Base-by-base conservation (phyloP, 148 eudicot genomes). In the Pharnaceum exiguum region DNA sequence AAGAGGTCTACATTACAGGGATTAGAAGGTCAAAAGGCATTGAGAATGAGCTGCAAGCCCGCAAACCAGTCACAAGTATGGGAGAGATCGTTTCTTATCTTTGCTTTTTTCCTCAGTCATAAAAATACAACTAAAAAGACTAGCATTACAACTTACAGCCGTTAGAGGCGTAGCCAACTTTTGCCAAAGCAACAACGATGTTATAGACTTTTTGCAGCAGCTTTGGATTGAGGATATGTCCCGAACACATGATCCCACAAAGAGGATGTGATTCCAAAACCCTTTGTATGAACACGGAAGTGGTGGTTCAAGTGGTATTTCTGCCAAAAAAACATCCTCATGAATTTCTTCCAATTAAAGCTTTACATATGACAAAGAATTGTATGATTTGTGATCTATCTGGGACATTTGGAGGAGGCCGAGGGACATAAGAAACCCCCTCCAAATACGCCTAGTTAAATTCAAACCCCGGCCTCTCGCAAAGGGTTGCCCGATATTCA, bases 221-320 rank as follows among this genome's bases (percentile, higher is more conserved):
- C 49, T 64, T 79, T 81, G 54, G 85, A 52, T 46, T 72, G 74
- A 22, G 97, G 95, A 40, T 81, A 70, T 16, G 97, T 86, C 64
- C 90, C 86, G 11, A 83, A 89, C 8, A 77, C 82, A 68, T 40
- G 77, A 50, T 89, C 97, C 97, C 97, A 89, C 6, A 89, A 47
- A 1, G 90, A 65, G 7, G 95, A 86, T 26, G 97, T 89, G 49
- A 89, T 89, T 19, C 95, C 95, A 48, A 75, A 86, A 7, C 97
- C 97, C 73, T 71, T 83, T 44, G 72, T 58, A 58, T 79, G 87
- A 57, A 74, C 68, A 10, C 90, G 76, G 63, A 83, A 89, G 58
- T 89, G 97, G 65, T 89, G 97, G 49, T 89, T 86, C 75, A 89
- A 60, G 72, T 89, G 97, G 71, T 77, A 89, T 60, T 60, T 89